Base-by-base conservation (phyloP, 2,329 filamentous ascomycete species). In the Fusarium zealandicum region DNA sequence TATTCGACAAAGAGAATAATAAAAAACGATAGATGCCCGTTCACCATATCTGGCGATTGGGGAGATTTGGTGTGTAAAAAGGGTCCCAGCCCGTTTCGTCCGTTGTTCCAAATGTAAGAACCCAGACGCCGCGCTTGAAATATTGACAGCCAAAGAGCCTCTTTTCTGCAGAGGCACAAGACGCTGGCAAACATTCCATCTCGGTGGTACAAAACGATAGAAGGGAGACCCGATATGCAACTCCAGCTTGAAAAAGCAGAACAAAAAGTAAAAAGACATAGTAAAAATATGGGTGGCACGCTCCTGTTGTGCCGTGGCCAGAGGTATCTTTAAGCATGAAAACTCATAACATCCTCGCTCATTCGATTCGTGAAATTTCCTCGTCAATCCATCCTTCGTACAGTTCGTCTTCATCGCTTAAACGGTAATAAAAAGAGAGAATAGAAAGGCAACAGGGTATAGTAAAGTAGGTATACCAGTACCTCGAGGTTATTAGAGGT, bases 341-440 rank as follows among this genome's bases (percentile, higher is more conserved):
- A 54, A 51, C 48, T 58, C 60, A 41, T 64, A 52, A 37, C 50
- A 46, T 61, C 32, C 43, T 64, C 49, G 27, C 39, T 11, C 18
- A 33, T 40, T 28, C 28, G 28, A 43, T 39, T 51, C 57, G 50
- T 61, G 41, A 48, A 50, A 47, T 44, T 49, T 39, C 22, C 46
- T 59, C 48, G 40, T 64, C 40, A 51, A 56, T 43, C 37, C 59
- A 36, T 46, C 43, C 50, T 28, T 59, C 60, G 43, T 51, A 50
- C 37, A 63, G 39, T 32, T 49, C 45, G 16, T 63, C 59, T 53
- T 36, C 48, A 40, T 60, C 46, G 41, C 31, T 53, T 52, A 27
- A 46, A 46, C 37, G 38, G 42, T 48, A 30, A 39, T 45, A 46
- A 30, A 36, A 36, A 50, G 22, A 9, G 7, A 51, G 46, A 37